Evolutionary conservation across 108 stramenopile species (phyloP).

Genomic region (Cylindrotheca fusiformis): DNA sequence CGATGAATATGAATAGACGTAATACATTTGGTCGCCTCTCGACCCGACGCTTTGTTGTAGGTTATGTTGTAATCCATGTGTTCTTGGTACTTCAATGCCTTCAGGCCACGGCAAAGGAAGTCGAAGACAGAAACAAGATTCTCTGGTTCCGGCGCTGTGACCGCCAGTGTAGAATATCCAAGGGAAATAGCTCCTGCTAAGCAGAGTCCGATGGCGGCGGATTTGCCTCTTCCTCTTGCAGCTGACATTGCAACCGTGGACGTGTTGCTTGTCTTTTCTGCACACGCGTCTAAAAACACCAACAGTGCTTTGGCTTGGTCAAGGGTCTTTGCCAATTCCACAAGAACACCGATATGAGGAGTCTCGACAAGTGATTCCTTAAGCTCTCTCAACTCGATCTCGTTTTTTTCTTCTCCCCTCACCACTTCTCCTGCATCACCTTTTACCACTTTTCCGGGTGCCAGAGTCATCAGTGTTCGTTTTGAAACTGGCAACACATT

Average conservation of each 20-base stretch:
- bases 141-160: slow-evolving; percentile 98
- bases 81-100: slow-evolving; percentile 95
- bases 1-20: slow-evolving; percentile 85
- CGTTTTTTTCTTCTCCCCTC: slow-evolving; percentile 49
- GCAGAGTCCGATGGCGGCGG: slow-evolving; percentile 97
- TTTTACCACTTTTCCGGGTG: slow-evolving; percentile 28
- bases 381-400: slow-evolving; percentile 75
- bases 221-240: slow-evolving; percentile 96
- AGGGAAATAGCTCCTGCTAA: slow-evolving; percentile 95
- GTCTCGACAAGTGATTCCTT: slow-evolving; percentile 90
- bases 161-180: slow-evolving; percentile 91
- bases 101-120: slow-evolving; percentile 91
- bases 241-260: slow-evolving; percentile 83
- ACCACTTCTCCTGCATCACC: slow-evolving; percentile 68
- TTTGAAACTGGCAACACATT: slow-evolving; percentile 94
- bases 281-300: slow-evolving; percentile 92
- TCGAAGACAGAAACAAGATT: slow-evolving; percentile 97
- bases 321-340: slow-evolving; percentile 88
- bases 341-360: slow-evolving; percentile 91
- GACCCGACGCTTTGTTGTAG: slow-evolving; percentile 74
- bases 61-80: slow-evolving; percentile 93
- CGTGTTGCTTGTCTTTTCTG: slow-evolving; percentile 64
- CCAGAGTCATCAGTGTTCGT: slow-evolving; percentile 47
- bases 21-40: slow-evolving; percentile 85
- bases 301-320: slow-evolving; percentile 96